Conservation (phyloP, 2,329 filamentous ascomycete genomes). For the Gaeumannomyces sp. region DNA sequence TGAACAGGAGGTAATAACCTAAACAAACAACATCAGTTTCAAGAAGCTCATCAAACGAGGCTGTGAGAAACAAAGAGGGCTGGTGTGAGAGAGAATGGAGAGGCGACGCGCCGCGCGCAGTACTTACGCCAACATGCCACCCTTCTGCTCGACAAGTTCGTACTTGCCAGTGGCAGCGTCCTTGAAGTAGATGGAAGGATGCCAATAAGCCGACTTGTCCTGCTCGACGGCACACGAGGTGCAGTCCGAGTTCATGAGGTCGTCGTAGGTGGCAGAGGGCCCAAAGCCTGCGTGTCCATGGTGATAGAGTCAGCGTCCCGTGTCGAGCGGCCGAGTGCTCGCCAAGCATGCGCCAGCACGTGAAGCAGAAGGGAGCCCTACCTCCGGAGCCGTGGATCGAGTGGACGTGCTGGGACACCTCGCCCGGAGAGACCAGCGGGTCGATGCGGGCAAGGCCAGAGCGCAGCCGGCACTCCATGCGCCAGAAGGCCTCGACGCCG, state of each 20-base stretch:
- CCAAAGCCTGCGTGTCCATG: constrained; percentile 51
- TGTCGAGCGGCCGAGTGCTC: background rate
- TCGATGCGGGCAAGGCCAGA: constrained; percentile 69
- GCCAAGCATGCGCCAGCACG: constrained; percentile 2
- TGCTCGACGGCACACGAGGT: constrained; percentile 74
- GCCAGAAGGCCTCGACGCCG: constrained; percentile 68
- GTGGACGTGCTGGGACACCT: constrained; percentile 61
- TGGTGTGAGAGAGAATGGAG: background rate
- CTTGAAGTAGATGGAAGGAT: constrained; percentile 71
- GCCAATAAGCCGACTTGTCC: constrained; percentile 88
- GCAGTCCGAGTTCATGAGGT: constrained; percentile 58
- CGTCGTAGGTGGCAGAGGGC: constrained; percentile 46
- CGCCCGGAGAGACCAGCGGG: constrained; percentile 62
- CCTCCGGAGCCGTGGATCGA: constrained; percentile 69
- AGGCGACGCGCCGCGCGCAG: background rate
- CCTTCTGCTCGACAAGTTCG: constrained; percentile 65
- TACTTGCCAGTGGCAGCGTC: constrained; percentile 57
- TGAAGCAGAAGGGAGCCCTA: constrained; percentile 37
- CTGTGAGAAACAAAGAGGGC: background rate
- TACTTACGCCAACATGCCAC: constrained; percentile 79
- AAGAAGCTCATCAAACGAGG: constrained; percentile 7
- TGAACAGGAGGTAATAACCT: constrained; percentile 77
- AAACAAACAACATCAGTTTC: background rate
- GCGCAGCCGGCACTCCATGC: constrained; percentile 73
- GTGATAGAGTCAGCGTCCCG: background rate